Conservation (phyloP, 495 filamentous ascomycete genomes). For the Aspergillus avenaceus region DNA sequence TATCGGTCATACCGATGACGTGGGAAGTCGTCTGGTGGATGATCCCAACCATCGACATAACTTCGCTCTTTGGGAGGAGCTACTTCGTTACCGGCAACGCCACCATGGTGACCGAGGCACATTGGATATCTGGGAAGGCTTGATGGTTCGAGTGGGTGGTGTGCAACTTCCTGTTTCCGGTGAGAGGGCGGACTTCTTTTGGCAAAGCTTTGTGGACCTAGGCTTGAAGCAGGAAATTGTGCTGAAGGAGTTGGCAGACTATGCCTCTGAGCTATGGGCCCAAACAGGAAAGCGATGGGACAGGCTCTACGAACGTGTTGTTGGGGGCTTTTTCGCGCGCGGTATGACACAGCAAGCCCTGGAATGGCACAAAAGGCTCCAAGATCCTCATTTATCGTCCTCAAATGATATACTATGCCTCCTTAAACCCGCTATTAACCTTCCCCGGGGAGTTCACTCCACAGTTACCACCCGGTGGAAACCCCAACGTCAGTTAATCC, state of each 20-base stretch:
- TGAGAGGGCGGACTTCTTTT: slow-evolving; percentile 48
- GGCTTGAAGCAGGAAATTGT: slow-evolving; percentile 44
- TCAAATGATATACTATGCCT: slow-evolving; percentile 36
- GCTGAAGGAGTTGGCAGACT: slow-evolving; percentile 46
- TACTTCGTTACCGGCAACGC: slow-evolving; percentile 58
- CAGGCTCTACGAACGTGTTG: slow-evolving; percentile 44
- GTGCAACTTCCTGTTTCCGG: slow-evolving; percentile 45
- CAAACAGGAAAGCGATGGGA: slow-evolving; percentile 39
- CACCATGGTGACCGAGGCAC: slow-evolving; percentile 58
- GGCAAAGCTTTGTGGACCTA: slow-evolving; percentile 50
- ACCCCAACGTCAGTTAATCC: slow-evolving; percentile 3
- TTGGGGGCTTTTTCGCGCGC: slow-evolving; percentile 42
- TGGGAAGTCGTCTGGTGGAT: slow-evolving; percentile 51
- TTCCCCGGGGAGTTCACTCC: not conserved
- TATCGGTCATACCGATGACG: slow-evolving; percentile 34
- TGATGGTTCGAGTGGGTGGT: slow-evolving; percentile 43
- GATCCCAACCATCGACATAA: slow-evolving; percentile 42
- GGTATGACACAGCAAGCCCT: slow-evolving; percentile 33
- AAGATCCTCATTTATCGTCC: slow-evolving; percentile 22
- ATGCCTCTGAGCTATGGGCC: slow-evolving; percentile 51
- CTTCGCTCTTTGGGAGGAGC: slow-evolving; percentile 59
- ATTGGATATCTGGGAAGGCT: slow-evolving; percentile 56
- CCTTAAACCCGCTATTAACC: slow-evolving; percentile 23
- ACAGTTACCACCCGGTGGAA: not conserved
- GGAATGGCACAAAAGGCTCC: slow-evolving; percentile 44